A percentile compares a stretch with the other conserved stretches of the same genome.
Evolutionary conservation across 2,329 filamentous ascomycete genomes (phyloP).

Genomic region (Beauveria sp.): DNA sequence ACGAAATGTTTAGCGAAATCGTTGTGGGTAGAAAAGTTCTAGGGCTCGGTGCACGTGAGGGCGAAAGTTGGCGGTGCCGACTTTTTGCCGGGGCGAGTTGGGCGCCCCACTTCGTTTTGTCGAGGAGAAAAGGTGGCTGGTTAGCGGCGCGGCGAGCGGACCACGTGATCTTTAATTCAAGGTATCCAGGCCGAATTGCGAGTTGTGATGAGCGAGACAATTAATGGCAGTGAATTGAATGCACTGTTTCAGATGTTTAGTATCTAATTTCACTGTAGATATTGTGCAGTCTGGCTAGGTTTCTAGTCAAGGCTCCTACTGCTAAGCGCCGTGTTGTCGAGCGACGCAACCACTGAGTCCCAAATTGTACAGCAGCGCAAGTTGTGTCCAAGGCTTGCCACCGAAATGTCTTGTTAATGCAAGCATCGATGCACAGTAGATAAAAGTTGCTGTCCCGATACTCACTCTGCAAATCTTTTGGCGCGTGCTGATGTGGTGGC

Average conservation of each 20-base stretch:
- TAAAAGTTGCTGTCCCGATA: neutral
- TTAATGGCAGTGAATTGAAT: neutral
- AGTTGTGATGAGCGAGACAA: neutral
- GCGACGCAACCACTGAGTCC: too few species aligned
- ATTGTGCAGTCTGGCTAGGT: too few species aligned
- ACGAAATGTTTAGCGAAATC: conserved; percentile 31
- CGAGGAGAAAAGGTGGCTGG: conserved; percentile 1
- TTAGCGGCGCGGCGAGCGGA: neutral
- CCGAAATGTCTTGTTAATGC: neutral
- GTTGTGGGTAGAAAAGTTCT: conserved; percentile 39
- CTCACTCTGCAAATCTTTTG: neutral
- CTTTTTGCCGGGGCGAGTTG: conserved; percentile 18
- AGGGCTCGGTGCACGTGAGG: conserved; percentile 36
- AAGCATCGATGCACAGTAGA: neutral
- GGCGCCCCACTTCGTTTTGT: conserved; percentile 1
- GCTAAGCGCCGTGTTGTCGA: too few species aligned
- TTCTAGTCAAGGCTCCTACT: too few species aligned
- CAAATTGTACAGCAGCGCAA: too few species aligned
- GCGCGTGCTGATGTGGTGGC: neutral
- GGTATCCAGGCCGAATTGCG: neutral
- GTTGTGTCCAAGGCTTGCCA: too few species aligned
- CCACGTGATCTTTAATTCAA: conserved; percentile 5
- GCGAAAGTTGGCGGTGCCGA: conserved; percentile 18
- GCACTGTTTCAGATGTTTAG: too few species aligned
- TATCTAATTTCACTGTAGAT: too few species aligned